phyloP scores from a whole-genome alignment of 2,329 filamentous ascomycete genomes.

The Plenodomus lindquistii region DNA sequence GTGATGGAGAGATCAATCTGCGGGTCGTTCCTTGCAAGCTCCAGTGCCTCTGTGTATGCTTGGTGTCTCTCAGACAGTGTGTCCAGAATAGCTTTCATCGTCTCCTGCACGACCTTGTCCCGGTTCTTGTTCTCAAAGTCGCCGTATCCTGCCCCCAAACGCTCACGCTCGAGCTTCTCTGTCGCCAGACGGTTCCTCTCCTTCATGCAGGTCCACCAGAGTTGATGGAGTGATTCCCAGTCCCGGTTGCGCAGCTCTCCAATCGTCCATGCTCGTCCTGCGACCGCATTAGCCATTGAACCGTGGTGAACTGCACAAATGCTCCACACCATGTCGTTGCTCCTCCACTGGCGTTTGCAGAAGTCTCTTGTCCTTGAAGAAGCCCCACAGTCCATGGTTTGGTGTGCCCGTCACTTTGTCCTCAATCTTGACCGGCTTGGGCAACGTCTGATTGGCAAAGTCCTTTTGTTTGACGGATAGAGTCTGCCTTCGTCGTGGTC shows the following conservation, averaged over 20 bases:
- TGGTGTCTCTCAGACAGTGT: slow-evolving; percentile 86
- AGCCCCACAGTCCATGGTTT: slow-evolving; percentile 88
- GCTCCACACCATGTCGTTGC: slow-evolving; percentile 63
- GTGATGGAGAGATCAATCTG: slow-evolving; percentile 29
- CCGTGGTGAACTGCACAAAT: not conserved
- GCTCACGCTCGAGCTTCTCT: slow-evolving; percentile 67
- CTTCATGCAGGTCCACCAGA: slow-evolving; percentile 94
- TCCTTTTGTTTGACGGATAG: slow-evolving; percentile 73
- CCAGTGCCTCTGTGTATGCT: slow-evolving; percentile 77
- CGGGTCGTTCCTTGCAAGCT: slow-evolving; percentile 61
- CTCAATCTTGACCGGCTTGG: slow-evolving; percentile 68
- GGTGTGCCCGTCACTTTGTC: slow-evolving; percentile 66
- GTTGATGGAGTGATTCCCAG: slow-evolving; percentile 87
- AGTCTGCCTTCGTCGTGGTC: slow-evolving; percentile 65
- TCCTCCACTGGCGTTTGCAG: slow-evolving; percentile 74
- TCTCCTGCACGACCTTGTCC: slow-evolving; percentile 70
- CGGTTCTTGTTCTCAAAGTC: slow-evolving; percentile 67
- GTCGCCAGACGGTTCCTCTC: slow-evolving; percentile 91
- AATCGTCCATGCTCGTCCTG: slow-evolving; percentile 78
- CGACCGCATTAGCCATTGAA: slow-evolving; percentile 5
- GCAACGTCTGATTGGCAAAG: slow-evolving; percentile 54
- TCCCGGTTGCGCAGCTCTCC: slow-evolving; percentile 86
- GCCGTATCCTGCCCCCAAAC: slow-evolving; percentile 74
- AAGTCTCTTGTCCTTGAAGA: slow-evolving; percentile 75
- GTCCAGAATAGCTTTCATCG: slow-evolving; percentile 82